phyloP scores from a whole-genome alignment of 352 stramenopile species.

The Halophytophthora polymorphica region DNA sequence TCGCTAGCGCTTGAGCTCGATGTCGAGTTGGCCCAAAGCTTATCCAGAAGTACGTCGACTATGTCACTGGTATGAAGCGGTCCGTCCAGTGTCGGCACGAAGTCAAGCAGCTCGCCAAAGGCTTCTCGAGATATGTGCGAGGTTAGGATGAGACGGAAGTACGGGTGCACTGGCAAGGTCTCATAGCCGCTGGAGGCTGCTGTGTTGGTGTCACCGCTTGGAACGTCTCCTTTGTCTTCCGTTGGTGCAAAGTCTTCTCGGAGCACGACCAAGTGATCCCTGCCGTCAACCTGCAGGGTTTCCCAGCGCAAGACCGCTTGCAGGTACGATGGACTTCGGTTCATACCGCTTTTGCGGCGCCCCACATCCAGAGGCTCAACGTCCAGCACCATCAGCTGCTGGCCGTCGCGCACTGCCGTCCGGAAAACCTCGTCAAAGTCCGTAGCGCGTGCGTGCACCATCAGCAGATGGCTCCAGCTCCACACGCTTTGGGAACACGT shows the following conservation, averaged over 20 bases:
- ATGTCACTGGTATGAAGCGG: conserved; percentile 28
- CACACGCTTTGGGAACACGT: conserved; percentile 35
- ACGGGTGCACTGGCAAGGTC: conserved; percentile 28
- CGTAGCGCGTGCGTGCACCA: conserved; percentile 29
- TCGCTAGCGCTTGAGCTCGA: neutral
- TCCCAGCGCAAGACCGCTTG: conserved; percentile 33
- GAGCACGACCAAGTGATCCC: conserved; percentile 22
- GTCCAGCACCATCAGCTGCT: conserved; percentile 61
- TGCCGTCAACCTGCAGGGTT: conserved; percentile 13
- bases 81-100: conserved; percentile 34
- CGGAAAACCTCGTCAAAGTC: conserved; percentile 35
- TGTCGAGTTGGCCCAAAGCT: conserved; percentile 31
- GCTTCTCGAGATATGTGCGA: conserved; percentile 18
- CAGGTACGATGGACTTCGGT: conserved; percentile 8
- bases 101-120: conserved; percentile 42
- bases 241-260: neutral
- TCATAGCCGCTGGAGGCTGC: neutral
- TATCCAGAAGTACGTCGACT: conserved; percentile 38
- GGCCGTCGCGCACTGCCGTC: conserved; percentile 35
- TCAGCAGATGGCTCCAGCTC: conserved; percentile 42
- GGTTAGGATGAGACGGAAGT: conserved; percentile 45
- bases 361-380: conserved; percentile 42
- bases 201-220: neutral
- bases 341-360: neutral
- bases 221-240: neutral